Evolutionary conservation across 257 asterid genomes (phyloP).

Genomic region (Galeopsis tetrahit): DNA sequence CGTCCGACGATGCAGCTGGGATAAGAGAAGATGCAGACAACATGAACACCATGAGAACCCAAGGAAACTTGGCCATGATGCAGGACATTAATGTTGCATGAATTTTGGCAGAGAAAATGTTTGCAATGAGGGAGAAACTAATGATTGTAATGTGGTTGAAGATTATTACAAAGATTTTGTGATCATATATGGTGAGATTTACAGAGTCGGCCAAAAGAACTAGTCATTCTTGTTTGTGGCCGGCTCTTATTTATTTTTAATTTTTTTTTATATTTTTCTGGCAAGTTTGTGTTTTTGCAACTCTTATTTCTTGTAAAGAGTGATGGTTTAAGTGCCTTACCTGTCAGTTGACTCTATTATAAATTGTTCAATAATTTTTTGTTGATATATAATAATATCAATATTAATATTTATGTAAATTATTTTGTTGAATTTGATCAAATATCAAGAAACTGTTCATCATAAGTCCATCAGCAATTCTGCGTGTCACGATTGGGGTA

Average conservation of each 20-base stretch:
- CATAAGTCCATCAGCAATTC: background rate
- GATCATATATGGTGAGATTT: constrained; percentile 33
- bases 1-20: constrained; percentile 25
- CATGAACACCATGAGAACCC: constrained; percentile 26
- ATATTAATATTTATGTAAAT: no score
- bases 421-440: background rate
- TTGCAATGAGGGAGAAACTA: constrained; percentile 25
- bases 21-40: background rate
- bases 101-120: constrained; percentile 10
- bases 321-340: constrained; percentile 14
- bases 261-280: background rate
- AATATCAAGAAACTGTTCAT: constrained; percentile 1
- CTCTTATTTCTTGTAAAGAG: constrained; percentile 29
- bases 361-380: constrained; percentile 16
- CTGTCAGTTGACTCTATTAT: constrained; percentile 24
- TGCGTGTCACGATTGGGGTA: background rate
- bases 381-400: no score
- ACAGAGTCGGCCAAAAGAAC: constrained; percentile 36
- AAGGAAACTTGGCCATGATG: constrained; percentile 24
- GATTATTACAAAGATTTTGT: constrained; percentile 34
- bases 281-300: background rate
- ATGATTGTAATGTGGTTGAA: constrained; percentile 32
- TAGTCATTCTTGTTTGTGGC: constrained; percentile 50
- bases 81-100: background rate
- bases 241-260: constrained; percentile 35